phyloP scores from a whole-genome alignment of 495 filamentous ascomycete species.

The Daldinia grandis region DNA sequence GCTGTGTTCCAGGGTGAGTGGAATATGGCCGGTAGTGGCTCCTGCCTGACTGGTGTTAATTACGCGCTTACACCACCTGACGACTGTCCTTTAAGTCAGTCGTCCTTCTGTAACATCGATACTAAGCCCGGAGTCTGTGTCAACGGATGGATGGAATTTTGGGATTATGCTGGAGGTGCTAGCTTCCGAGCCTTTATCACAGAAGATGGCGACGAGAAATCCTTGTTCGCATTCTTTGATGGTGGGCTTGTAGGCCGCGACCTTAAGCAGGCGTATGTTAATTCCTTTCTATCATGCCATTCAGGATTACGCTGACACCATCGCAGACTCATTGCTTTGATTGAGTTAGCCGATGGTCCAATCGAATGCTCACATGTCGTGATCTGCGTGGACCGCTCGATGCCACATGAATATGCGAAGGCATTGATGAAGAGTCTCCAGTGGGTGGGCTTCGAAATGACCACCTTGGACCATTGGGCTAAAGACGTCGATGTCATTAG shows the following conservation, averaged over 20 bases:
- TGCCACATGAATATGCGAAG: slow-evolving; percentile 64
- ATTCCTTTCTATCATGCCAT: slow-evolving; percentile 5
- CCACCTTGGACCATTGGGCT: slow-evolving; percentile 78
- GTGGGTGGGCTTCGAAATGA: slow-evolving; percentile 90
- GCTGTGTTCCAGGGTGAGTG: slow-evolving; percentile 95
- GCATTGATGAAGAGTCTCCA: slow-evolving; percentile 80
- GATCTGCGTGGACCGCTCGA: slow-evolving; percentile 77
- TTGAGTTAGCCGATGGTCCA: slow-evolving; percentile 80
- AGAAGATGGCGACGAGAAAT: slow-evolving; percentile 68
- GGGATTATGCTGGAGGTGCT: slow-evolving; percentile 85
- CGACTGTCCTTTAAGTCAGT: slow-evolving; percentile 45
- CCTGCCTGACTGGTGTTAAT: slow-evolving; percentile 74
- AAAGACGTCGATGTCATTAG: slow-evolving; percentile 65
- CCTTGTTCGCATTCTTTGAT: slow-evolving; percentile 90
- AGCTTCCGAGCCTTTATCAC: slow-evolving; percentile 86
- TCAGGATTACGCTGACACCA: slow-evolving; percentile 25
- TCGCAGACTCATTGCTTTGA: slow-evolving; percentile 82
- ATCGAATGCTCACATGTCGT: slow-evolving; percentile 81
- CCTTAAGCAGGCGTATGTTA: slow-evolving; percentile 89
- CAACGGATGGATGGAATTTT: slow-evolving; percentile 75
- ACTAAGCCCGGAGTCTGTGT: slow-evolving; percentile 39
- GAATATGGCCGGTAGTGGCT: slow-evolving; percentile 75
- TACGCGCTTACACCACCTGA: slow-evolving; percentile 55
- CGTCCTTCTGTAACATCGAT: slow-evolving; percentile 20
- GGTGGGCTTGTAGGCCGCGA: slow-evolving; percentile 70